A percentile compares a stretch with the other conserved stretches of the same genome.
Evolutionary conservation across 306 rosid species (phyloP).

Genomic region (Adenanthera pavonina): DNA sequence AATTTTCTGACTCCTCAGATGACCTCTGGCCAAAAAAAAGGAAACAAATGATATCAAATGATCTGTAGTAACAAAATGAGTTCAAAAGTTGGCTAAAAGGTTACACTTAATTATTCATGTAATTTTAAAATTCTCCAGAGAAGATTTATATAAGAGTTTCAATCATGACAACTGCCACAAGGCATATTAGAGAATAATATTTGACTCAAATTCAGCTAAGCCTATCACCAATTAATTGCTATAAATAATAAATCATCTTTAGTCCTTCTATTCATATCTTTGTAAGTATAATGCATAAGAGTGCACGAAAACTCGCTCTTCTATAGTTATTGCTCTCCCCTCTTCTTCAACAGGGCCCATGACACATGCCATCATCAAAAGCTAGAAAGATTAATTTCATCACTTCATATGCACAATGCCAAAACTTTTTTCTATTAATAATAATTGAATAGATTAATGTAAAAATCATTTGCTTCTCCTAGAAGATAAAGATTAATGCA

Average conservation of each 20-base stretch:
- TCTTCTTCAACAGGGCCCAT: no score
- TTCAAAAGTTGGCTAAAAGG: slow-evolving; percentile 16
- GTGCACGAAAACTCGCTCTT: not conserved
- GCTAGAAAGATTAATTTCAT: no score
- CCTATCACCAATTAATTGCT: slow-evolving; percentile 1
- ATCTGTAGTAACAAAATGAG: slow-evolving; percentile 21
- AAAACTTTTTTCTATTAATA: not conserved
- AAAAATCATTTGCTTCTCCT: not conserved
- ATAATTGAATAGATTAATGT: not conserved
- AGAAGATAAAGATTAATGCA: not conserved
- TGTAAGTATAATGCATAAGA: not conserved
- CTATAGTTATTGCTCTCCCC: not conserved
- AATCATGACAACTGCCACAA: not conserved
- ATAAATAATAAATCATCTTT: slow-evolving; percentile 14
- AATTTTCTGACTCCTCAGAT: slow-evolving; percentile 56
- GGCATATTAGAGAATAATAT: slow-evolving; percentile 6
- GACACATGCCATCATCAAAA: no score
- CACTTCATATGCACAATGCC: not conserved
- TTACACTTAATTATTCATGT: not conserved
- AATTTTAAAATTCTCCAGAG: slow-evolving; percentile 10
- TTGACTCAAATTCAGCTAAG: slow-evolving; percentile 2
- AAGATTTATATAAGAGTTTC: slow-evolving; percentile 13
- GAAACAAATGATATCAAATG: slow-evolving; percentile 28
- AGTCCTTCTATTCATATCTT: not conserved
- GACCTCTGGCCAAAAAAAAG: slow-evolving; percentile 54